phyloP scores from a whole-genome alignment of 2,329 filamentous ascomycete genomes.

The Hypoxylon sp. region DNA sequence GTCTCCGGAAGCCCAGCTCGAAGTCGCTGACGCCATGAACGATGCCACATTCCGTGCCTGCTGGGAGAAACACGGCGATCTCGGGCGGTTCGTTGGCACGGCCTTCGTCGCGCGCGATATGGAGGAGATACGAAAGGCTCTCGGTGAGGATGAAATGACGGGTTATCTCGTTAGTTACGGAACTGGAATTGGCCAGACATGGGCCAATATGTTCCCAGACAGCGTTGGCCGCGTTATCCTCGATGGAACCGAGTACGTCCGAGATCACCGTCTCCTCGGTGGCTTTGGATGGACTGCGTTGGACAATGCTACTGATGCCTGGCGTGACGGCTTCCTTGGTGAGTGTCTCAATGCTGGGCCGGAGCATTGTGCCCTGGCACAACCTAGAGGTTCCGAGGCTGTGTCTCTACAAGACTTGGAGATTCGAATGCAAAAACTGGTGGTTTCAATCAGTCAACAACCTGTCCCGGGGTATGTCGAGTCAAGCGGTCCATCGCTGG shows the following conservation, averaged over 20 bases:
- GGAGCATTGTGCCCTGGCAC: slow-evolving; percentile 62
- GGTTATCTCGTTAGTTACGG: slow-evolving; percentile 68
- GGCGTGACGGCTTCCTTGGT: slow-evolving; percentile 66
- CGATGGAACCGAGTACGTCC: slow-evolving; percentile 65
- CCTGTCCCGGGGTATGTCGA: slow-evolving; percentile 59
- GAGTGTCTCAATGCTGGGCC: slow-evolving; percentile 66
- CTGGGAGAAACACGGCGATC: slow-evolving; percentile 60
- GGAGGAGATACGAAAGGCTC: slow-evolving; percentile 63
- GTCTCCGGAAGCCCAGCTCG: slow-evolving; percentile 58
- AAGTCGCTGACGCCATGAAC: slow-evolving; percentile 63
- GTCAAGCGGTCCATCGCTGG: slow-evolving; percentile 59
- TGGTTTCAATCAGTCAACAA: slow-evolving; percentile 57
- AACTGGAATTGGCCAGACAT: slow-evolving; percentile 67
- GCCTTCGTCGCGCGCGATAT: slow-evolving; percentile 64
- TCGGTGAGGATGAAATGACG: slow-evolving; percentile 64
- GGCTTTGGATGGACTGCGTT: slow-evolving; percentile 65
- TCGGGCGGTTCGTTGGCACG: slow-evolving; percentile 64
- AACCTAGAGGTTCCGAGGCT: slow-evolving; percentile 47
- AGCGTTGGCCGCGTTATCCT: slow-evolving; percentile 65
- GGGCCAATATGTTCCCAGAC: slow-evolving; percentile 65
- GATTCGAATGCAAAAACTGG: slow-evolving; percentile 57
- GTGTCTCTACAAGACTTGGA: slow-evolving; percentile 58
- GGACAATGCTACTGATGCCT: slow-evolving; percentile 65
- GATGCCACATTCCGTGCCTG: slow-evolving; percentile 63
- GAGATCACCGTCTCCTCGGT: slow-evolving; percentile 62